Base-by-base conservation (phyloP, 202 grass and related monocot genomes). In the Schoenoplectus triqueter region DNA sequence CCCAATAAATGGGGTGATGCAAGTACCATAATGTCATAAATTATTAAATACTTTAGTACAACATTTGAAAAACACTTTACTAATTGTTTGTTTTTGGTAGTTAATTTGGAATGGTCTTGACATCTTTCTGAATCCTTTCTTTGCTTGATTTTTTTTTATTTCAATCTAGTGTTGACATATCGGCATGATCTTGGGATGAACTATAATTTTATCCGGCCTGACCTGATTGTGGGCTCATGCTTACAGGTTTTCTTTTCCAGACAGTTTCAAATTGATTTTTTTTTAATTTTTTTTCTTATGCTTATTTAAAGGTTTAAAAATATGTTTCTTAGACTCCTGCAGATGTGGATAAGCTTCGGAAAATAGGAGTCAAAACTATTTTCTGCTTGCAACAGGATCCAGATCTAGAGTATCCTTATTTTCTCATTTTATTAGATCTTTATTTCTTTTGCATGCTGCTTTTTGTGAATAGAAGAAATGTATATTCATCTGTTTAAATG, bases 171-270 rank as follows among this genome's bases (percentile, higher is more conserved):
- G 64, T 83, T 99, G 87, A 99, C 96, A 70, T 99, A 99, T 78
- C 95, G 86, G 69, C 96, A 99, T 85, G 96, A 99, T 74, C 90
- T 99, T 19, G 96, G 96, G 66, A 96, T 99, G 93, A 96, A 99
- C 83, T 99, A 96, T 85, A 96, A 92, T 87, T 96, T 99, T 76
- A 96, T 99, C 86, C 86, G 87, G 57, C 96, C 92, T 9, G 90
- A 95, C 74, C 86, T 99, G 88, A 96, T 99, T 55, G 96, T 99
- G 66, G 96, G 93, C 71, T 99, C 96, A 70, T 99, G 93, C 82
- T 90, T 96, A 80, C 96, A 96, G 96, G 96, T 96, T 78, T 69
- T 85, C 64, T 83, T 86, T 50, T 63, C 50, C 44, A 17, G 66
- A 68, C 21, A 59, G 70, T 82, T 85, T 65, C 20, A 2, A 14